Percentiles rank a stretch among this genome's conserved stretches.
Evolutionary conservation across 2,329 filamentous ascomycete species (phyloP).

Genomic region (Sporothrix luriei): DNA sequence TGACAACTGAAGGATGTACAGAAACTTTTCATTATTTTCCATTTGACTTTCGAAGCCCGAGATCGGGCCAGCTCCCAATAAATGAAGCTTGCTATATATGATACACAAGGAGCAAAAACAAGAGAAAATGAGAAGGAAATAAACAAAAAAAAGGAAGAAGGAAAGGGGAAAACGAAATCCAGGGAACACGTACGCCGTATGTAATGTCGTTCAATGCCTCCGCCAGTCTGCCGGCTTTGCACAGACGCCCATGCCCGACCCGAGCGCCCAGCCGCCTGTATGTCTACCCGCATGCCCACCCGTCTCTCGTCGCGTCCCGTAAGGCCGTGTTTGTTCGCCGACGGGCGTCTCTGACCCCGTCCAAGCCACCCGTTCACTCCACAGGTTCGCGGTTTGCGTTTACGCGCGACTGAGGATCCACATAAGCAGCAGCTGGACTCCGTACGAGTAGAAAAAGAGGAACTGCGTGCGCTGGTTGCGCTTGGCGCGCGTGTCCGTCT

Average conservation of each 20-base stretch:
- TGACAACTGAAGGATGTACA: not conserved
- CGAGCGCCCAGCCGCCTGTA: not conserved
- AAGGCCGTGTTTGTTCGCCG: not conserved
- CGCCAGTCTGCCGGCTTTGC: conserved; percentile 5
- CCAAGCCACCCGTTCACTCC: not conserved
- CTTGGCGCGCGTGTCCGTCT: conserved; percentile 78
- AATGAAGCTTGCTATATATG: conserved; percentile 13
- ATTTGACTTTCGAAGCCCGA: not conserved
- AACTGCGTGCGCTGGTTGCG: conserved; percentile 88
- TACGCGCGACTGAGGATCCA: conserved; percentile 64
- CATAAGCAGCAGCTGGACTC: conserved; percentile 94
- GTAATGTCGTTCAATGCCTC: conserved; percentile 27
- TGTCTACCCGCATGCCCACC: not conserved
- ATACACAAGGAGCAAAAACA: conserved; percentile 16
- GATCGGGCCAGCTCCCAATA: not conserved
- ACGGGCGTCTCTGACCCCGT: not conserved
- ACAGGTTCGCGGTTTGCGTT: conserved; percentile 38
- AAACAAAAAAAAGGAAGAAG: conserved; percentile 6
- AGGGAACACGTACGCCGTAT: conserved; percentile 25
- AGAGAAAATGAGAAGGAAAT: not conserved
- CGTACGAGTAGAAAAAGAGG: conserved; percentile 89
- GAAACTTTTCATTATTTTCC: not conserved
- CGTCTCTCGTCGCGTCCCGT: not conserved
- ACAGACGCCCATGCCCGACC: not conserved
- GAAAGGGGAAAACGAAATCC: conserved; percentile 5